Conservation (phyloP, 371 early-diverging fungal genomes). For the Mortierella sp. region DNA sequence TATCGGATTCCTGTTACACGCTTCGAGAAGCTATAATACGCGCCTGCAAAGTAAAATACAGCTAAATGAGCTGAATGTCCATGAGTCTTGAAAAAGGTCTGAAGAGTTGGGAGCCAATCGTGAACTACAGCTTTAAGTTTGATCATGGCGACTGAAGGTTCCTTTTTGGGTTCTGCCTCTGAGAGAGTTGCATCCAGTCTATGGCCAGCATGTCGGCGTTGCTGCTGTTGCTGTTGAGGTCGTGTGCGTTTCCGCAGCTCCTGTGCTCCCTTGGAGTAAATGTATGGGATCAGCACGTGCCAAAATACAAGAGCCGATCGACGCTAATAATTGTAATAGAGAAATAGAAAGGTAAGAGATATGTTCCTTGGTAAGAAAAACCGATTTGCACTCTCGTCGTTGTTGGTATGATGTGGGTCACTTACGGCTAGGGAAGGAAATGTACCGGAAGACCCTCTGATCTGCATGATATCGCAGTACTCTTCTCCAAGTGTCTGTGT, state of each 20-base stretch:
- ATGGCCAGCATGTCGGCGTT: conserved; percentile 29
- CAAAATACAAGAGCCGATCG: conserved; percentile 66
- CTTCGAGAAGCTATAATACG: conserved; percentile 84
- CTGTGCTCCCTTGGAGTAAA: conserved; percentile 63
- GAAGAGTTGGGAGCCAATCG: conserved; percentile 46
- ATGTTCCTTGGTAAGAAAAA: neutral
- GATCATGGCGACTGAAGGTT: conserved; percentile 33
- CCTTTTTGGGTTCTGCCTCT: conserved; percentile 26
- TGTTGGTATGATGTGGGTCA: neutral
- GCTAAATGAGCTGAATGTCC: conserved; percentile 79
- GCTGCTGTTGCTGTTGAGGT: conserved; percentile 26
- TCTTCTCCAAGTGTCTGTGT: conserved; percentile 94
- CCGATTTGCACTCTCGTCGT: neutral
- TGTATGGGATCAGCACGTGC: conserved; percentile 70
- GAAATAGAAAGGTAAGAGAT: neutral
- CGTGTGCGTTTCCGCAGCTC: conserved; percentile 63
- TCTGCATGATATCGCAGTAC: conserved; percentile 89
- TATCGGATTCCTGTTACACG: conserved; percentile 83
- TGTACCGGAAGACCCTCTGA: conserved; percentile 61
- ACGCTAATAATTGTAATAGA: conserved; percentile 55
- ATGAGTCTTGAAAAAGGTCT: conserved; percentile 55
- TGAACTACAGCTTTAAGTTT: conserved; percentile 28
- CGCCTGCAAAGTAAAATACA: conserved; percentile 85
- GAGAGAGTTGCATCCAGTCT: conserved; percentile 47
- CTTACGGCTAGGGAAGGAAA: conserved; percentile 67